Evolutionary conservation across 768 basidiomycete species (phyloP).

Genomic region (Boletus barrowsii): DNA sequence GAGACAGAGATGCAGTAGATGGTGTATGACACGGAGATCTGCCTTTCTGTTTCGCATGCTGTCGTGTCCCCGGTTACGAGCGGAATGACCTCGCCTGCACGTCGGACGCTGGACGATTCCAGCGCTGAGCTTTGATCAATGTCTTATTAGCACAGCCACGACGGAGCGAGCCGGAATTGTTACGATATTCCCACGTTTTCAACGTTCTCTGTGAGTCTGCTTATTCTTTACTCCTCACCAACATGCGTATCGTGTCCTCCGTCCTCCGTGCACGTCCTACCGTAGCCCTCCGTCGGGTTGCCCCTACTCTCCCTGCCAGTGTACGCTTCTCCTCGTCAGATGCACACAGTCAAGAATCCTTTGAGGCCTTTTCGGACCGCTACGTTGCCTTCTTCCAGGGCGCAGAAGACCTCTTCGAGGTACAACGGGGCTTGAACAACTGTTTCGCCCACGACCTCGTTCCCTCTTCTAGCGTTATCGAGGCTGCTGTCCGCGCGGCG

Average conservation of each 20-base stretch:
- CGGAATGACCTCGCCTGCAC: too few relatives aligned
- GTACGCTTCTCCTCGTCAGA: conserved; percentile 41
- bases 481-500: conserved; percentile 83
- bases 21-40: too few relatives aligned
- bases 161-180: conserved; percentile 18
- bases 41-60: too few relatives aligned
- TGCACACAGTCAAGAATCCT: conserved; percentile 84
- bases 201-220: neutral
- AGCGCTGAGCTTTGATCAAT: too few relatives aligned
- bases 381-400: conserved; percentile 92
- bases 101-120: too few relatives aligned
- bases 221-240: conserved; percentile 18
- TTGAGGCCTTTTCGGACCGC: conserved; percentile 91
- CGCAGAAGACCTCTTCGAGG: conserved; percentile 95
- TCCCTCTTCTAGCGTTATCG: conserved; percentile 77
- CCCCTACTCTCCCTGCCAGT: conserved; percentile 41
- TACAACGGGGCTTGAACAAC: conserved; percentile 98
- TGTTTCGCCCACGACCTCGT: conserved; percentile 99
- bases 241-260: conserved; percentile 61
- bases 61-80: too few relatives aligned
- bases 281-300: conserved; percentile 37
- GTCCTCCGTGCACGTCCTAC: conserved; percentile 62
- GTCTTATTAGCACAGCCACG: conserved; percentile 14
- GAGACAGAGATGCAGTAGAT: too few relatives aligned
- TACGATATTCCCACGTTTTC: conserved; percentile 11